Percentiles rank a stretch among this genome's conserved stretches.
Evolutionary conservation across 345 rosid species (phyloP).

Genomic region (Eucalyptus regnans): DNA sequence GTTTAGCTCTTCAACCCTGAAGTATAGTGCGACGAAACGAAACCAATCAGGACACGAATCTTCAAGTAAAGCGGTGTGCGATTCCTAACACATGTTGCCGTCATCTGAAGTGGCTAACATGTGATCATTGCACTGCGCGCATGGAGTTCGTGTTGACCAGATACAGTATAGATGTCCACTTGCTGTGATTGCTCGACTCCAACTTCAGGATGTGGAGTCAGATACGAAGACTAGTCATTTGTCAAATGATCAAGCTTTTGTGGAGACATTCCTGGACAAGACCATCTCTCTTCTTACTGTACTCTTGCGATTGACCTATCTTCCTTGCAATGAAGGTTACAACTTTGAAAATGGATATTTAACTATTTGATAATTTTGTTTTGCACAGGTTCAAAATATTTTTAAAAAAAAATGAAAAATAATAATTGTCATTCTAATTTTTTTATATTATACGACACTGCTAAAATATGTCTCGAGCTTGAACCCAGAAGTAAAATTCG

Average conservation of each 20-base stretch:
- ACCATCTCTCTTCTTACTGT: not conserved
- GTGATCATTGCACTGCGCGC: not conserved
- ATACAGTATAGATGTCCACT: not conserved
- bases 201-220: not conserved
- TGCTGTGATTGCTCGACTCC: not conserved
- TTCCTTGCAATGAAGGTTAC: not conserved
- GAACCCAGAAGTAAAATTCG: rapidly evolving
- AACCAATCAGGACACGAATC: not conserved
- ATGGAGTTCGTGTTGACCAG: not conserved
- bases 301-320: not conserved
- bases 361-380: not conserved
- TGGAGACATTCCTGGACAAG: not conserved
- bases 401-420: not conserved
- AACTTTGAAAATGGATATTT: not conserved
- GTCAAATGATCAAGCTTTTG: not conserved
- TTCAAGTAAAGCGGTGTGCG: not conserved
- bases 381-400: too few relatives aligned
- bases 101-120: not conserved
- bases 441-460: not conserved
- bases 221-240: not conserved
- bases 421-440: not conserved
- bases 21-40: too few relatives aligned
- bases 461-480: not conserved
- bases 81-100: not conserved
- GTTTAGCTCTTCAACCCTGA: not conserved